Evolutionary conservation across 176 grass and related monocot species (phyloP), one percentile per base, ranked within the genome.

Genomic region (Panicum miliaceum): DNA sequence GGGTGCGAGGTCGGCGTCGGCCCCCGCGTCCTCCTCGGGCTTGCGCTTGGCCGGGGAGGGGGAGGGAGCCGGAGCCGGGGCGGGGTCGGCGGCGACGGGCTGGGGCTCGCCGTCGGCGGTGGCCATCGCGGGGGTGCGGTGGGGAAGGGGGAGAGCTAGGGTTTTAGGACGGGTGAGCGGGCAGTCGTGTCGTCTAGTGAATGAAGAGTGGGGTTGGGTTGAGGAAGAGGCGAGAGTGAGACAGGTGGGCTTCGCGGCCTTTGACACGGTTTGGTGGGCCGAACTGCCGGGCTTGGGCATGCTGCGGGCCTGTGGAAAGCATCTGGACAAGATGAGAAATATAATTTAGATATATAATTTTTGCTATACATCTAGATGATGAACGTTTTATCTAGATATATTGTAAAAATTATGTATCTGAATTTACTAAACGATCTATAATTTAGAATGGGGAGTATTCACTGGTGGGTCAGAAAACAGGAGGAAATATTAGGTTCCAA

Each of bases 41-140:
- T 90, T 92, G 29, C 88, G 87, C 90, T 94, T 94, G 14, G 81
- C 84, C 10, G 76, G 79, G 18, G 87, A 86, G 3, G 60, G 77
- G 8, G 34, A 58, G 2, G 80, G 25, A 4, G 5, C 76, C 11
- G 66, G 54, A 2, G 12, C 86, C 10, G 62, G 71, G 22, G 34
- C 36, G 29, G 82, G 43, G 6, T 86, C 56, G 5, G 65, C 20
- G 40, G 77, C 35, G 10, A 64, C 42, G 42, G 73, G 61, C 74
- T 85, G 58, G 29, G 82, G 50, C 60, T 90, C 74, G 74, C 82
- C 75, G 40, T 88, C 82, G 74, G 79, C 47, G 37, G 84, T 77
- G 32, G 82, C 82, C 92, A 93, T 90, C 54, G 56, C 25, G 59
- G 71, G 25, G 70, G 23, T 48, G 23, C 50, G 70, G 62, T 20